Conservation (phyloP, 768 basidiomycete species). For the Tremella fuciformis region DNA sequence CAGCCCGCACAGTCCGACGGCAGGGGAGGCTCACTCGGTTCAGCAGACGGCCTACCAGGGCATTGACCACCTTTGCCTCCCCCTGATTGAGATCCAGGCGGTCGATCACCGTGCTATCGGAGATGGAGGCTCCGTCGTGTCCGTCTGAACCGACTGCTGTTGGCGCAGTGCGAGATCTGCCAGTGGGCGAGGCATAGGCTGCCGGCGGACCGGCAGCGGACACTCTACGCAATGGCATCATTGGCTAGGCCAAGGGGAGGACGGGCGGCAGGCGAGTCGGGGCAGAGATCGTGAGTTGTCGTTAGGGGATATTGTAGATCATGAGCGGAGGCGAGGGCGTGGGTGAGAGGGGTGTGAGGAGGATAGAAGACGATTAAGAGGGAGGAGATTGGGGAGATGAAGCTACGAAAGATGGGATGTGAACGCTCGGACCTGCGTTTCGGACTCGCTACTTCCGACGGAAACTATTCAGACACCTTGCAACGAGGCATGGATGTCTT, state of each 20-base stretch:
- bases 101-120: background rate
- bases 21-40: slow-evolving; percentile 63
- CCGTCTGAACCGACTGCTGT: background rate
- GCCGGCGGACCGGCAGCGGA: slow-evolving; percentile 13
- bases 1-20: background rate
- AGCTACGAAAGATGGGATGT: background rate
- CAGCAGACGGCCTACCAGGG: slow-evolving; percentile 74
- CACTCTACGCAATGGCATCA: slow-evolving; percentile 13
- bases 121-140: background rate
- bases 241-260: slow-evolving; percentile 23
- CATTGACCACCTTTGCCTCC: slow-evolving; percentile 75
- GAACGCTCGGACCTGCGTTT: background rate
- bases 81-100: slow-evolving; percentile 9
- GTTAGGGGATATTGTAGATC: slow-evolving; percentile 31
- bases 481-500: too few relatives aligned
- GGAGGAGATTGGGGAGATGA: slow-evolving; percentile 16
- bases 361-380: slow-evolving; percentile 26
- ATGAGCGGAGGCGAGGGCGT: slow-evolving; percentile 17
- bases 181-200: background rate
- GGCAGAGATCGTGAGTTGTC: background rate
- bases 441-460: too few relatives aligned
- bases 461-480: too few relatives aligned
- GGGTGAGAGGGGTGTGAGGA: slow-evolving; percentile 6
- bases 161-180: slow-evolving; percentile 1
- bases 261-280: background rate